Conservation (phyloP, 441 rosid species). For the Aleurites moluccanus region DNA sequence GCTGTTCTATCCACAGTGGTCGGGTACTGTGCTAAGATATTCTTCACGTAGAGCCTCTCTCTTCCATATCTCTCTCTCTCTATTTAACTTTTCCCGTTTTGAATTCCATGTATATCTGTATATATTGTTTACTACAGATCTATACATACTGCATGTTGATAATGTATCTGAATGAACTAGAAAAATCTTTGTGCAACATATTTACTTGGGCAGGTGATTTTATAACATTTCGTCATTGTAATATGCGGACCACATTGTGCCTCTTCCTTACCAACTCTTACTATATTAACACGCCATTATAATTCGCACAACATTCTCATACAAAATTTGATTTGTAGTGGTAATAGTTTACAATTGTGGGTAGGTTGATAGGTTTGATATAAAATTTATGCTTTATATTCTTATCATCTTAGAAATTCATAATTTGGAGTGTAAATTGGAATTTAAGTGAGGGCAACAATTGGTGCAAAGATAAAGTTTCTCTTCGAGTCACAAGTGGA, state of each 20-base stretch:
- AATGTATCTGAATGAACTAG: not conserved
- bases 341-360: not conserved
- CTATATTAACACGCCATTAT: not conserved
- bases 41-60: slow-evolving; percentile 72
- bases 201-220: not conserved
- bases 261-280: not conserved
- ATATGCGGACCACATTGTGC: not conserved
- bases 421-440: too few species aligned
- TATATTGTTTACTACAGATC: not conserved
- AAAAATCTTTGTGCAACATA: not conserved
- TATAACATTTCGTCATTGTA: not conserved
- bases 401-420: not conserved
- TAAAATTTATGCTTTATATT: not conserved
- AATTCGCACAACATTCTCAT: not conserved
- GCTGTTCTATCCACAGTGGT: slow-evolving; percentile 82
- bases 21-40: slow-evolving; percentile 92
- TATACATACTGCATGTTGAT: not conserved
- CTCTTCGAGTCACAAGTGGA: too few species aligned
- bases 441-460: too few species aligned
- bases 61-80: slow-evolving; percentile 1
- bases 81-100: not conserved
- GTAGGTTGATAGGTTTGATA: not conserved
- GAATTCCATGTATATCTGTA: not conserved
- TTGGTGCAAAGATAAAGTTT: too few species aligned
- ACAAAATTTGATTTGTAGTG: not conserved